A percentile compares a stretch with the other conserved stretches of the same genome.
Conservation (phyloP, 129 eudicot genomes). For the Tagetes erecta region DNA sequence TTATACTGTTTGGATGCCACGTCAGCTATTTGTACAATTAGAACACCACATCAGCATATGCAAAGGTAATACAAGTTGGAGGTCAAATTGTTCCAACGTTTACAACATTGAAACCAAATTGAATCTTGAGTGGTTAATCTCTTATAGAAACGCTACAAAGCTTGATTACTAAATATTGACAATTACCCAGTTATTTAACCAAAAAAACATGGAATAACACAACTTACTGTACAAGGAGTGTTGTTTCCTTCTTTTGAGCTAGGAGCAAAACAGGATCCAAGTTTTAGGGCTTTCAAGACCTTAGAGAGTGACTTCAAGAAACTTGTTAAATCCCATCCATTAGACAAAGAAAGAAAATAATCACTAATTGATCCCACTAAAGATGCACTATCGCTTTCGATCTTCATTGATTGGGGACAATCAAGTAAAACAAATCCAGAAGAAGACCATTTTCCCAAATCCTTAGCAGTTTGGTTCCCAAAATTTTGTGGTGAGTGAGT, state of each 20-base stretch:
- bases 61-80: not conserved
- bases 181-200: not conserved
- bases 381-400: constrained; percentile 76
- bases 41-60: constrained; percentile 1
- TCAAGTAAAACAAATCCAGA: constrained; percentile 92
- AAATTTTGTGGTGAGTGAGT: constrained; percentile 83
- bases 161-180: not conserved
- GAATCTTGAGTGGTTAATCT: not conserved
- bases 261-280: constrained; percentile 57
- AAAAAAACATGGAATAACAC: constrained; percentile 6
- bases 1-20: not conserved
- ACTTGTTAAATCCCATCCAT: constrained; percentile 95
- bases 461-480: constrained; percentile 74
- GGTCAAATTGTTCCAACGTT: not conserved
- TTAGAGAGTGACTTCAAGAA: constrained; percentile 85
- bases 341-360: constrained; percentile 83
- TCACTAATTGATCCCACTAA: constrained; percentile 96
- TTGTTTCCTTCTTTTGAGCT: constrained; percentile 81
- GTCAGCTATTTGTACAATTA: constrained; percentile 3
- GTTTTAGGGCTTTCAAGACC: constrained; percentile 68
- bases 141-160: not conserved
- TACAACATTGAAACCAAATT: not conserved
- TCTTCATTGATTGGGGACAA: constrained; percentile 94
- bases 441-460: constrained; percentile 71
- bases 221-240: constrained; percentile 81